Evolutionary conservation across 257 asterid genomes (phyloP), one percentile per base, ranked within the genome.

Genomic region (Ophiorrhiza pumila): DNA sequence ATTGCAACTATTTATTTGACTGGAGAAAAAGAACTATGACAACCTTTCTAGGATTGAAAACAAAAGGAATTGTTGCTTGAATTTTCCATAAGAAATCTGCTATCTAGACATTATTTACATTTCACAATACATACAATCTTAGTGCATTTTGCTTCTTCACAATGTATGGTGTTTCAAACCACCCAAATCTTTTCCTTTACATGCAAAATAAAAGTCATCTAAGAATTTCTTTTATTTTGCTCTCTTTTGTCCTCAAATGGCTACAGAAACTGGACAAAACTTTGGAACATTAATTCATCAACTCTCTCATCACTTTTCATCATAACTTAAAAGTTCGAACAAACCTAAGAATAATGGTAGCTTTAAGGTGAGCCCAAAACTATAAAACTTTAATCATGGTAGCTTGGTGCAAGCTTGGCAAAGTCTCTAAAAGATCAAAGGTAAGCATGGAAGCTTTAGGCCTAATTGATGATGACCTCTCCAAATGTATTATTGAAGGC

Each of bases 391-490:
- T 72, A 41, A 76, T 80, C 37, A 79, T 71, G 25, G 73, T 68
- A 27, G 72, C 41, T 27, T 12, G 32, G 42, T 71, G 61, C 64
- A 74, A 34, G 11, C 61, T 42, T 17, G 74, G 55, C 37, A 80
- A 18, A 45, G n/a, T 57, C 12, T 78, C 80, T 34, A 69, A 45
- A 7, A 83, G 52, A 55, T 80, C 78, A 15, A 80, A 71, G 27
- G 85, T 67, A 39, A 80, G 78, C 85, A 78, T 72, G 63, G 83
- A 83, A 45, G 74, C 71, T 31, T 59, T 53, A 7, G 77, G 65
- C 39, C 74, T 70, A n/a, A n/a, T n/a, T 50, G 57, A 17, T 43
- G 75, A 32, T 34, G 25, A 34, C 23, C 43, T 43, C 12, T n/a
- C 49, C 2, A 42, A 35, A 46, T 70, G 47, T 65, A 58, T 18